Percentiles rank a stretch among this genome's conserved stretches.
Conservation (phyloP, 2,329 filamentous ascomycete species). For the Cladobotryum protrusum region DNA sequence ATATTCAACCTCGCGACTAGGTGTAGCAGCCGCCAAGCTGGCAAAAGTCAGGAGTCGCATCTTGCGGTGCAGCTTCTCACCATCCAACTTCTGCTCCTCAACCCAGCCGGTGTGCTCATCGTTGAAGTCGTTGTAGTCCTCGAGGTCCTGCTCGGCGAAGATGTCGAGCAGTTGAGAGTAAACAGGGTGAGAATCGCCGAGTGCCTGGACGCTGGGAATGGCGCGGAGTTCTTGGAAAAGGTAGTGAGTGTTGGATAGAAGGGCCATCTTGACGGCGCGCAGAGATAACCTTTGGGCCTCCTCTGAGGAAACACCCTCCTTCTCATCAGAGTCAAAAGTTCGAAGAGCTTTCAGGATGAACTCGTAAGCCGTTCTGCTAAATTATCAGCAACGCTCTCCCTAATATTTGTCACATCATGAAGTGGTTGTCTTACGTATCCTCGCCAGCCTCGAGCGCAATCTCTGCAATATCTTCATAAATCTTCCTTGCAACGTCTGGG, state of each 20-base stretch:
- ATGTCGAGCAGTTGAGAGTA: slow-evolving; percentile 93
- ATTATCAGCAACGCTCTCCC: neutral
- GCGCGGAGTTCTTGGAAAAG: slow-evolving; percentile 76
- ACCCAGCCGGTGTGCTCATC: slow-evolving; percentile 85
- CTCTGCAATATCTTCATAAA: slow-evolving; percentile 78
- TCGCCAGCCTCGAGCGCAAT: slow-evolving; percentile 74
- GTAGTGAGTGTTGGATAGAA: slow-evolving; percentile 52
- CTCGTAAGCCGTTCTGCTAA: slow-evolving; percentile 53
- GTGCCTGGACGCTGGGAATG: slow-evolving; percentile 76
- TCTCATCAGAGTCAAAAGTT: slow-evolving; percentile 52
- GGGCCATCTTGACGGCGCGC: slow-evolving; percentile 48
- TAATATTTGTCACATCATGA: neutral
- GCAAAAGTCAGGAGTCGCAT: slow-evolving; percentile 93
- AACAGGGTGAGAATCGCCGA: slow-evolving; percentile 74
- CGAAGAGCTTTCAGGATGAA: slow-evolving; percentile 58
- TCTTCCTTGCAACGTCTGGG: slow-evolving; percentile 73
- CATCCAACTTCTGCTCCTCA: slow-evolving; percentile 66
- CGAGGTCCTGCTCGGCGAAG: slow-evolving; percentile 87
- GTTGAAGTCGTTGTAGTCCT: slow-evolving; percentile 93
- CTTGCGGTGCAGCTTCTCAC: slow-evolving; percentile 77
- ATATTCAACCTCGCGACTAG: slow-evolving; percentile 85
- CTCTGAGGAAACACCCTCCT: slow-evolving; percentile 50
- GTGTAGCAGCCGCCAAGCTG: slow-evolving; percentile 76
- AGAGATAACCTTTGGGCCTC: slow-evolving; percentile 56
- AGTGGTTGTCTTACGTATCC: slow-evolving; percentile 52